phyloP scores from a whole-genome alignment of 176 grass and related monocot genomes.

The Paspalum vaginatum region DNA sequence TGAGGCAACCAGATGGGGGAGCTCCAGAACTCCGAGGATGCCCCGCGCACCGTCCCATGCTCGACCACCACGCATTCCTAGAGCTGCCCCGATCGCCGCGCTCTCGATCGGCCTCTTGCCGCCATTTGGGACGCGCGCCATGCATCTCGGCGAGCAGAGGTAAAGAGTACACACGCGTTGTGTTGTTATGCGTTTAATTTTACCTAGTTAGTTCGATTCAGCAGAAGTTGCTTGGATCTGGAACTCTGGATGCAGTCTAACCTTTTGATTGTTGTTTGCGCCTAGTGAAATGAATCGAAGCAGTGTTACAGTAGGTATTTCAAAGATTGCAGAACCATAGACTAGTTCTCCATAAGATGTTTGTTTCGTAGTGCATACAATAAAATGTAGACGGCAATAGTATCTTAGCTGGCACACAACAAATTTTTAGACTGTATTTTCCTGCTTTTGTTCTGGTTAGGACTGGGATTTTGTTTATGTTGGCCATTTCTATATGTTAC shows the following conservation, averaged over 20 bases:
- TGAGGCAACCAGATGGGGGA: conserved; percentile 65
- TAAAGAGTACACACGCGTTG: background rate
- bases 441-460: too few relatives aligned
- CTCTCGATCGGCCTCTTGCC: conserved; percentile 46
- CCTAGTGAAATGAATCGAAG: background rate
- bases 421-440: too few relatives aligned
- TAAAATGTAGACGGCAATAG: background rate
- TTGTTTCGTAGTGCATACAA: background rate
- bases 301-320: background rate
- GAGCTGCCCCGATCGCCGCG: conserved; percentile 67
- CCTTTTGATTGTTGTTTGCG: background rate
- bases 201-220: background rate
- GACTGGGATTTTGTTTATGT: too few relatives aligned
- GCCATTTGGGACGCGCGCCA: conserved; percentile 68
- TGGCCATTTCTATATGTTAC: too few relatives aligned
- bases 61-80: conserved; percentile 78
- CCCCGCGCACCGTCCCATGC: too few relatives aligned
- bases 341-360: background rate
- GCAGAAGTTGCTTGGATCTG: background rate
- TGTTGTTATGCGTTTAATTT: background rate
- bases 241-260: background rate
- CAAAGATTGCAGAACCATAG: background rate
- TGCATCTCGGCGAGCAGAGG: conserved; percentile 62
- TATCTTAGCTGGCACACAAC: background rate
- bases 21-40: conserved; percentile 67